Percentiles rank a stretch among this genome's conserved stretches.
phyloP scores from a whole-genome alignment of 306 rosid genomes.

The Malus sieversii region DNA sequence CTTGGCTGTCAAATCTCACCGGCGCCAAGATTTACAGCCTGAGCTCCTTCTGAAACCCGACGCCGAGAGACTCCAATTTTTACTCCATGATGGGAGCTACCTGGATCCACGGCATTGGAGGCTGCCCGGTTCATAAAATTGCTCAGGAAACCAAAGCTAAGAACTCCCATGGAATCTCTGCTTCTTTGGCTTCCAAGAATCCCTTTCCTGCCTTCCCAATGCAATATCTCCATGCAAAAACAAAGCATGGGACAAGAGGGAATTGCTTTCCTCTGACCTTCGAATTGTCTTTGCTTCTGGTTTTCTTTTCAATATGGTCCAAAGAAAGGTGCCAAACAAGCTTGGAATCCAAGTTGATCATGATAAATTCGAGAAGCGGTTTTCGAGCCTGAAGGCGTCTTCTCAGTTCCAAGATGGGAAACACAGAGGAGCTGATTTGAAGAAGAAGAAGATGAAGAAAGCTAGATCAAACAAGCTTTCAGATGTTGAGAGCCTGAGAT shows the following conservation, averaged over 20 bases:
- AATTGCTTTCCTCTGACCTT: constrained; percentile 32
- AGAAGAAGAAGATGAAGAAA: constrained; percentile 70
- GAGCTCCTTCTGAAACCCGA: no score
- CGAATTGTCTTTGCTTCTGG: constrained; percentile 16
- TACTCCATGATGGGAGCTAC: no score
- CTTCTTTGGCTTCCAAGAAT: constrained; percentile 46
- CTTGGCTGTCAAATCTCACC: no score
- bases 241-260: constrained; percentile 13
- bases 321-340: constrained; percentile 54
- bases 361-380: constrained; percentile 46
- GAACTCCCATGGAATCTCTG: constrained; percentile 40
- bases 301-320: constrained; percentile 67
- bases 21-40: no score
- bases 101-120: no score
- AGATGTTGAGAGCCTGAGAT: constrained; percentile 43
- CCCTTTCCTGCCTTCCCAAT: constrained; percentile 27
- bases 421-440: constrained; percentile 63
- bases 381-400: constrained; percentile 40
- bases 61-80: no score
- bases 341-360: constrained; percentile 59
- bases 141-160: constrained; percentile 28
- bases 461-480: constrained; percentile 56
- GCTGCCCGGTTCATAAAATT: no score
- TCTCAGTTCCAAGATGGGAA: constrained; percentile 58
- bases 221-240: constrained; percentile 15